Base-by-base conservation (phyloP, 768 basidiomycete genomes). In the Kwoniella sp. region DNA sequence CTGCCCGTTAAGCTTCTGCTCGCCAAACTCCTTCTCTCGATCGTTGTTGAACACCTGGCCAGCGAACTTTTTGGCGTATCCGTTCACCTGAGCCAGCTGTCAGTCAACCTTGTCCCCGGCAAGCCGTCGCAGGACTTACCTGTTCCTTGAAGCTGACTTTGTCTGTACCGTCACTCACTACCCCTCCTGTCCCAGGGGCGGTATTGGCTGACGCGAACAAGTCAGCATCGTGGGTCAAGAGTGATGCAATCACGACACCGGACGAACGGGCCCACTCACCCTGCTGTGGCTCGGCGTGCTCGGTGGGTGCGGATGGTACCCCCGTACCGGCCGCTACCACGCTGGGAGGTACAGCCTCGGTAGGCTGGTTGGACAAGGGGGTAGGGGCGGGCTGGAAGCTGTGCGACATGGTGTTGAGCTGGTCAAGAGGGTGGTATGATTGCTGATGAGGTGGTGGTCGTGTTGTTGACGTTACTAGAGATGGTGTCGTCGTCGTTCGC, bases 11-110 rank as follows among this genome's bases (percentile, higher is more conserved):
- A 68, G 45, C 38, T 62, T 62, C 42, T 59, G 53, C 50, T 68
- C 59, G 12, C 66, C 66, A 17, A 64, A 56, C 37, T 64, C 56
- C 36, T 63, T 62, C 48, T 70, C 68, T 10, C 60, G 45, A 15
- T 60, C 41, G 32, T 70, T 70, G 14, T 44, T 32, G 43, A 67
- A 66, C 2, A 67, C 53, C 2, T 55, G 56, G 4, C 68, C 68
- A n/a, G 62, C 62, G 19, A 67, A 33, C 48, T 67, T 71, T 55
- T 70, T 70, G 23, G 68, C 68, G 46, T 62, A 70, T 3, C 68
- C 68, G 37, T 61, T 62, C 26, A 67, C 68, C 68, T 70, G 42
- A 20, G 15, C 10, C 26, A n/a, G 17, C 11, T 20, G 3, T 31
- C 40, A n/a, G 15, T 25, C 23, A 17, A 15, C 36, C 9, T 5